Evolutionary conservation across 768 basidiomycete species (phyloP), one percentile per base, ranked within the genome.

Genomic region (Sarcodon sp.): DNA sequence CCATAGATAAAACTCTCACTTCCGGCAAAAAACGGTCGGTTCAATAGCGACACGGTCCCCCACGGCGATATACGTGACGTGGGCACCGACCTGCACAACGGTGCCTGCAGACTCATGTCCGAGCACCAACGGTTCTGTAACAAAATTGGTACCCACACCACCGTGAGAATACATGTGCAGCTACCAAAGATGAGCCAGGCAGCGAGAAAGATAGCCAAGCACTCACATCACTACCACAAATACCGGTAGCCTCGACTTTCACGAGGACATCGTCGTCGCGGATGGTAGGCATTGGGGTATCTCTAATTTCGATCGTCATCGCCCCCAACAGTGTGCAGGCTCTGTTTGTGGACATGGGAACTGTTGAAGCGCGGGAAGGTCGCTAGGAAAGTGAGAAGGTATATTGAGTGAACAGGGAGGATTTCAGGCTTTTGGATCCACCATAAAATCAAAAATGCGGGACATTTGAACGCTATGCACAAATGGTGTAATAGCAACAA

Each of bases 31-130:
- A 46, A 51, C 48, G 7, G 51, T 50, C 11, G 55, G 55, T 32
- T 56, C 55, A 31, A 56, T 56, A 15, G 55, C 55, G 15, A 56
- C 55, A 27, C 51, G 47, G 41, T 56, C 55, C 45, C 55, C 55
- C 33, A 54, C 50, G 21, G 35, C 44, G 39, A 54, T 21, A 43
- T 34, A 39, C 8, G 38, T 54, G 11, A 56, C 54, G 37, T 43
- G n/a, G 12, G 16, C 12, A 8, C 53, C 55, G 11, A 56, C 51
- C 44, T 51, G 31, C 15, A 56, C 46, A 21, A 56, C 38, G 7
- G 49, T 50, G 50, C 55, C 55, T 7, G 55, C 55, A 15, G 55
- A 56, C 45, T 56, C 55, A 44, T 56, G 55, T 10, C 55, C 55
- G 5, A 56, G 45, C 31, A 50, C 43, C 12, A 48, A 45, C 18